phyloP scores from a whole-genome alignment of 495 filamentous ascomycete species.

The Penicillium chermesinum region DNA sequence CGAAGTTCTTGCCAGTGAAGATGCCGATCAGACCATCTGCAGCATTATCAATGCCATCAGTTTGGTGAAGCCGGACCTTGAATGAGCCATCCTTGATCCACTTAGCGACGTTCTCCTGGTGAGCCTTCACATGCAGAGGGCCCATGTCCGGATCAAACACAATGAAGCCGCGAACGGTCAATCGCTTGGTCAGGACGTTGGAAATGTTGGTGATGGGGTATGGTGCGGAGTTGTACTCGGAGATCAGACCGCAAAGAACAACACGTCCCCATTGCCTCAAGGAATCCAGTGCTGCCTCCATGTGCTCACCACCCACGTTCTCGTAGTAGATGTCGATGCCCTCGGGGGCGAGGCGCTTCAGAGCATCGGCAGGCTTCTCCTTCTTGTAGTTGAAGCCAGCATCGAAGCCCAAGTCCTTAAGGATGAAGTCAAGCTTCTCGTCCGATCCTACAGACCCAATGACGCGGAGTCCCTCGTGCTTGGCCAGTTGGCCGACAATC shows the following conservation, averaged over 20 bases:
- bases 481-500: conserved; percentile 79
- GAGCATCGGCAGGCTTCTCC: conserved; percentile 62
- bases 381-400: conserved; percentile 76
- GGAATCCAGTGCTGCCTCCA: conserved; percentile 67
- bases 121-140: conserved; percentile 64
- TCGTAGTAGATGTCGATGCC: conserved; percentile 96
- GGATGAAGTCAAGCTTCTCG: conserved; percentile 64
- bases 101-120: conserved; percentile 73
- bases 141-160: conserved; percentile 63
- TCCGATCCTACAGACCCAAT: conserved; percentile 71
- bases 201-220: conserved; percentile 68
- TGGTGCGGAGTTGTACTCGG: conserved; percentile 66
- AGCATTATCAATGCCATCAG: conserved; percentile 77
- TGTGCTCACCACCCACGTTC: conserved; percentile 86
- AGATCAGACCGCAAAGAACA: conserved; percentile 64
- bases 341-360: conserved; percentile 68
- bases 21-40: conserved; percentile 81
- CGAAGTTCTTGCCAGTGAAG: conserved; percentile 83
- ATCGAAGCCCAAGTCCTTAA: conserved; percentile 62
- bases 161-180: conserved; percentile 75
- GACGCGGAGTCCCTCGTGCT: conserved; percentile 79
- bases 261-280: conserved; percentile 71
- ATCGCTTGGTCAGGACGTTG: conserved; percentile 49
- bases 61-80: conserved; percentile 65
- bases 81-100: conserved; percentile 83